Percentiles rank a stretch among this genome's conserved stretches.
Conservation (phyloP, 306 rosid species). For the Ammopiptanthus mongolicus region DNA sequence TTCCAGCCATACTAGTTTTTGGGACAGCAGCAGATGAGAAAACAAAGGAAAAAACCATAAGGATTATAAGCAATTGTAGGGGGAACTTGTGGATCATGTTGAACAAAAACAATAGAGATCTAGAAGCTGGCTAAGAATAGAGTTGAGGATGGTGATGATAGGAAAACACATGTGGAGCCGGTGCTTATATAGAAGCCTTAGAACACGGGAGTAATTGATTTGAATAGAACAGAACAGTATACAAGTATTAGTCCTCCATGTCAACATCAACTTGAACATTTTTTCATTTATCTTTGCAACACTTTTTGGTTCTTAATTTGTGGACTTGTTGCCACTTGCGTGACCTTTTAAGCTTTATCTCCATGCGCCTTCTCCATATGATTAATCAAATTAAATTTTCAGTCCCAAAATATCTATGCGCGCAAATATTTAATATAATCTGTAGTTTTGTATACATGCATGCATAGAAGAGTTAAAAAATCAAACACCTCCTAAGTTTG, state of each 20-base stretch:
- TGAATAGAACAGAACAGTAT: not conserved
- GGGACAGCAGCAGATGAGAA: conserved; percentile 25
- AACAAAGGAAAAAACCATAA: conserved; percentile 21
- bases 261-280: not conserved
- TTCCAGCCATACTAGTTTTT: conserved; percentile 33
- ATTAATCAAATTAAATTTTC: not conserved
- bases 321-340: not conserved
- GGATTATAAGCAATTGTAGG: not conserved
- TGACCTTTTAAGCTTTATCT: not conserved
- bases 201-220: not conserved
- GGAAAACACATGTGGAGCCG: not conserved
- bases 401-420: not conserved
- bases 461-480: not conserved
- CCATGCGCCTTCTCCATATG: not conserved
- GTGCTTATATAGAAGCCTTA: conserved; percentile 9
- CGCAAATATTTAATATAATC: not conserved
- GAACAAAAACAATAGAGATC: not conserved
- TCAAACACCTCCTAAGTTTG: not conserved
- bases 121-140: not conserved
- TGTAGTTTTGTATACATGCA: not conserved
- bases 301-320: not conserved
- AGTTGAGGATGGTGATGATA: not conserved
- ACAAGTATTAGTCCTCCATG: not conserved
- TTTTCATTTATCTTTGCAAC: not conserved
- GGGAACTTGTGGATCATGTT: conserved; percentile 19